phyloP scores from a whole-genome alignment of 108 stramenopile species.

The Nitzschia inconspicua region DNA sequence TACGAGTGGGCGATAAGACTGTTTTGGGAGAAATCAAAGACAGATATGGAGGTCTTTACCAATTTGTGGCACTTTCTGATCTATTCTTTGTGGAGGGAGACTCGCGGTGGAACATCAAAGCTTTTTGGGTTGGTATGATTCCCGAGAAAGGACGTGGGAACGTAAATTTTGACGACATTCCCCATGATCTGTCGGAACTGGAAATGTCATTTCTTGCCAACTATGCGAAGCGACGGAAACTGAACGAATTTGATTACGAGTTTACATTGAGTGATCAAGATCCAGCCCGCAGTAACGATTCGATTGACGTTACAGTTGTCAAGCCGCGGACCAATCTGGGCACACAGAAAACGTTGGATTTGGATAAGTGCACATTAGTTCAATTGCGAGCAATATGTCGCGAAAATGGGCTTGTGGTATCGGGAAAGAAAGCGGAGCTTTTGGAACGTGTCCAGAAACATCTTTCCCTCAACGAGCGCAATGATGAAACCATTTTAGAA shows the following conservation, averaged over 20 bases:
- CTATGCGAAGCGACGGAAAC: no score
- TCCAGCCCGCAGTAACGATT: no score
- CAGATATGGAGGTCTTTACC: constrained; percentile 52
- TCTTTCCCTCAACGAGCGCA: constrained; percentile 23
- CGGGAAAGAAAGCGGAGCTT: constrained; percentile 65
- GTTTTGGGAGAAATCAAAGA: constrained; percentile 70
- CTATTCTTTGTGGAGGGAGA: constrained; percentile 7
- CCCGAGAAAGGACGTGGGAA: no score
- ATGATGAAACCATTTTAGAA: background rate
- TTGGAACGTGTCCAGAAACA: constrained; percentile 45
- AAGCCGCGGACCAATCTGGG: no score
- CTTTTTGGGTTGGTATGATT: constrained; percentile 13
- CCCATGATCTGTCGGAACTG: no score
- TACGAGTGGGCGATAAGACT: constrained; percentile 44
- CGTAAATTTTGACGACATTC: no score
- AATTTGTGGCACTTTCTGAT: constrained; percentile 32
- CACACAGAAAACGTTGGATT: no score
- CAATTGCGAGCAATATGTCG: constrained; percentile 72
- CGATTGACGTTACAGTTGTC: no score
- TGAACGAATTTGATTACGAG: no score
- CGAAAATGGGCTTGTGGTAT: constrained; percentile 52
- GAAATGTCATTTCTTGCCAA: no score
- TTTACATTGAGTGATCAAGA: constrained; percentile 2
- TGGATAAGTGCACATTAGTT: constrained; percentile 42
- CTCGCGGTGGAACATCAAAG: background rate